Conservation (phyloP, 2,329 filamentous ascomycete genomes). For the Calonectria naviculata region DNA sequence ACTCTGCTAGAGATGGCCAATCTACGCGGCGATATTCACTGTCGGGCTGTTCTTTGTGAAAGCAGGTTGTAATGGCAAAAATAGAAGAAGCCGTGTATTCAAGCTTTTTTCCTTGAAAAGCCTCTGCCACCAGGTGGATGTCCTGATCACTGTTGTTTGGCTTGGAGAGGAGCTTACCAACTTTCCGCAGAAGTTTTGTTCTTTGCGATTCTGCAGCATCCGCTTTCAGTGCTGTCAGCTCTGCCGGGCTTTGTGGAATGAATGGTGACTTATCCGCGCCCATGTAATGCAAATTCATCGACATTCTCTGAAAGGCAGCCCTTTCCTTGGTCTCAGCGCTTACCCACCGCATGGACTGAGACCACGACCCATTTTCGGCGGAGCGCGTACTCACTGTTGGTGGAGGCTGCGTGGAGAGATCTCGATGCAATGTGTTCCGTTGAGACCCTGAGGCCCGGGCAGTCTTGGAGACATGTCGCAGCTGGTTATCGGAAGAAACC, state of each 20-base stretch:
- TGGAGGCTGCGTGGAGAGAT: neutral
- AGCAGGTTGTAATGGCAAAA: conserved; percentile 47
- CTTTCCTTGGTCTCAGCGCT: conserved; percentile 48
- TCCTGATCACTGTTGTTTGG: conserved; percentile 13
- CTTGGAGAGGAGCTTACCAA: conserved; percentile 37
- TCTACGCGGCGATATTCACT: conserved; percentile 30
- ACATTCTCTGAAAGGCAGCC: conserved; percentile 48
- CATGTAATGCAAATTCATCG: conserved; percentile 48
- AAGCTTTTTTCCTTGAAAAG: conserved; percentile 43
- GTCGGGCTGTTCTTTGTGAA: conserved; percentile 38
- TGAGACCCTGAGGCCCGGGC: conserved; percentile 27
- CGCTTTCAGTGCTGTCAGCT: conserved; percentile 47
- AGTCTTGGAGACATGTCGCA: conserved; percentile 16
- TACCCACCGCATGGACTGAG: conserved; percentile 53
- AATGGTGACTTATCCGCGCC: conserved; percentile 51
- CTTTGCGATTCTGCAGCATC: conserved; percentile 41
- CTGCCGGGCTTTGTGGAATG: conserved; percentile 47
- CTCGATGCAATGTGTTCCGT: neutral
- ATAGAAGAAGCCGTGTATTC: conserved; percentile 46
- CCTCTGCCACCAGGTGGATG: conserved; percentile 15
- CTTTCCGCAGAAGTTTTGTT: conserved; percentile 36
- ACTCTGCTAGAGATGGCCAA: conserved; percentile 50
- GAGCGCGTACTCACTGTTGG: neutral
- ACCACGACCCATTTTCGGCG: conserved; percentile 45
- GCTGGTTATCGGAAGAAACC: neutral